These are phyloP conservation scores for Capsella bursapastoris DNA, from an alignment of 345 rosid species.

Conservation along the genomic window DNA sequence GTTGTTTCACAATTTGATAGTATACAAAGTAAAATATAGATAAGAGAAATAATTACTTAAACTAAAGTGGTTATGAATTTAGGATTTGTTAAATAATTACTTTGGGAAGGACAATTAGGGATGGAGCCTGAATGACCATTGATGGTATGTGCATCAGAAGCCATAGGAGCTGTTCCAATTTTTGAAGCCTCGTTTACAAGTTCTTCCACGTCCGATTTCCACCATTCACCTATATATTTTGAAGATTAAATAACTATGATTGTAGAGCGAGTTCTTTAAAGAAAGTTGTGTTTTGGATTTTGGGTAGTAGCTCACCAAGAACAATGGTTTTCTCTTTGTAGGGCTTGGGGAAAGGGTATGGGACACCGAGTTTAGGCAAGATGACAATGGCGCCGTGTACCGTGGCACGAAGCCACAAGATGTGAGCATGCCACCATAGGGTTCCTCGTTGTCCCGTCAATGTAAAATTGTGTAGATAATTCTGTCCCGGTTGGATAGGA, in stretches of 20 bases:
- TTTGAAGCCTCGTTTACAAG: conserved; percentile 70
- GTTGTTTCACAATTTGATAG: background rate
- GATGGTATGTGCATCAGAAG: conserved; percentile 92
- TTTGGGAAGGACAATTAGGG: conserved; percentile 57
- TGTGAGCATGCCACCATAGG: conserved; percentile 85
- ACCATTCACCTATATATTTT: conserved; percentile 74
- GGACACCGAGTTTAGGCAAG: conserved; percentile 80
- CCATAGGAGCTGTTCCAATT: conserved; percentile 70
- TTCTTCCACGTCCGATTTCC: conserved; percentile 92
- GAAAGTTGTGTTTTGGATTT: conserved; percentile 31
- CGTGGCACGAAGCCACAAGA: conserved; percentile 93
- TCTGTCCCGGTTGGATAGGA: conserved; percentile 82
- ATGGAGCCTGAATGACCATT: conserved; percentile 76
- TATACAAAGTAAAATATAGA: background rate
- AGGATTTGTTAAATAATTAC: conserved; percentile 37
- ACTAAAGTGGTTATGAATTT: background rate
- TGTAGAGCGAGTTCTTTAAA: background rate
- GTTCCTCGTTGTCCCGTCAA: conserved; percentile 87
- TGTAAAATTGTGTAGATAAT: conserved; percentile 72
- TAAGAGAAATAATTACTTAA: background rate
- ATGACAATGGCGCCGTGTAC: conserved; percentile 83
- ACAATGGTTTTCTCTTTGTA: conserved; percentile 59
- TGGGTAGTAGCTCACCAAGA: conserved; percentile 41
- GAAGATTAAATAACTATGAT: background rate
- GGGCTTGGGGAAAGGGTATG: conserved; percentile 88